Evolutionary conservation across 352 stramenopile species (phyloP).

Genomic region (Blastocystis sp.): DNA sequence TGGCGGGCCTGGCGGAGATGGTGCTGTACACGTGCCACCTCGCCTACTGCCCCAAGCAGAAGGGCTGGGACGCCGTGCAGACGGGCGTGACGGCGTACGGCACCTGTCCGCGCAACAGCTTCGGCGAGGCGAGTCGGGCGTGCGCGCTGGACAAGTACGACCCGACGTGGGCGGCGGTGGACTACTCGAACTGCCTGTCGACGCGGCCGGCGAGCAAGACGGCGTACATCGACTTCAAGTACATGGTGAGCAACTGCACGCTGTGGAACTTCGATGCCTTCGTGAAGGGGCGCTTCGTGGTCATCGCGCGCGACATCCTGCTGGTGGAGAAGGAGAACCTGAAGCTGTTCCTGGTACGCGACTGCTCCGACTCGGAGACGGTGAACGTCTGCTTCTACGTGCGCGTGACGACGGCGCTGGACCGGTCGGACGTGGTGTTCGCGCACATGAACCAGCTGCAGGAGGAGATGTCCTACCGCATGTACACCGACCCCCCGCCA

Average conservation of each 20-base stretch:
- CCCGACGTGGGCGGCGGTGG: constrained; percentile 4
- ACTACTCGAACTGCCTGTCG: constrained; percentile 8
- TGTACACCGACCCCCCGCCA: neutral
- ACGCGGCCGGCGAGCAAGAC: neutral
- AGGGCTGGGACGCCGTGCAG: neutral
- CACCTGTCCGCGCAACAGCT: neutral
- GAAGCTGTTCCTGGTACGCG: constrained; percentile 1
- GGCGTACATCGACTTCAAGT: constrained; percentile 34
- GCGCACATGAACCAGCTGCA: neutral
- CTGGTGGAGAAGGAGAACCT: neutral
- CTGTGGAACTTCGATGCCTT: constrained; percentile 7
- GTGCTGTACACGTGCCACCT: constrained; percentile 1
- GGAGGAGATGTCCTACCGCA: neutral
- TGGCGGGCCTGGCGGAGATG: neutral
- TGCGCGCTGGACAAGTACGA: neutral
- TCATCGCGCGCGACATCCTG: neutral
- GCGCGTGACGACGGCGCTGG: neutral
- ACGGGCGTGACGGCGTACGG: neutral
- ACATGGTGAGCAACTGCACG: constrained; percentile 9
- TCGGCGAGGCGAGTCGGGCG: neutral
- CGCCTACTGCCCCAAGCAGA: neutral
- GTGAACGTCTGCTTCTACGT: neutral
- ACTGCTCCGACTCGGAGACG: neutral
- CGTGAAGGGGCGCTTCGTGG: constrained; percentile 1
- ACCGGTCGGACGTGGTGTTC: neutral